phyloP scores from a whole-genome alignment of 164 flowering plant species.

The Piper longum region DNA sequence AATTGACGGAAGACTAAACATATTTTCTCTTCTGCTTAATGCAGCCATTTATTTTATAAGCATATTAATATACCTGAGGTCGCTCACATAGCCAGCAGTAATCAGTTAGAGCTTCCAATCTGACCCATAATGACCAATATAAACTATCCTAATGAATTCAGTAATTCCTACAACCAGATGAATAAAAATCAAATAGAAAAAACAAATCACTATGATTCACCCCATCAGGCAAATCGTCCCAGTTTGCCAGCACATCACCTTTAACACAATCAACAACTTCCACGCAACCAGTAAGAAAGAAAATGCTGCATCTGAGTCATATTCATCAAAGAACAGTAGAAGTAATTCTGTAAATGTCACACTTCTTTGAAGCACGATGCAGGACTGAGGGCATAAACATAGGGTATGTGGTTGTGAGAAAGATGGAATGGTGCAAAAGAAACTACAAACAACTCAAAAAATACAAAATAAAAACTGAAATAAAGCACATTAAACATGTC shows the following conservation, averaged over 20 bases:
- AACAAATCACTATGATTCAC: constrained; percentile 16
- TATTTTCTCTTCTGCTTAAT: background rate
- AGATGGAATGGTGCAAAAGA: no score
- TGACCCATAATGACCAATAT: constrained; percentile 30
- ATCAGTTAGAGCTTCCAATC: constrained; percentile 75
- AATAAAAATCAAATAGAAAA: background rate
- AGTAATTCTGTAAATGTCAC: no score
- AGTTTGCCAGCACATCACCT: constrained; percentile 55
- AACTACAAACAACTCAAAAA: no score
- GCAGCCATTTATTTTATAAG: background rate
- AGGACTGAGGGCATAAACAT: no score
- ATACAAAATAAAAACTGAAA: no score
- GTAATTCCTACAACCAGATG: background rate
- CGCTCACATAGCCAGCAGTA: constrained; percentile 88
- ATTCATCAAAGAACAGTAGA: no score
- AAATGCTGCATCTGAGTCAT: background rate
- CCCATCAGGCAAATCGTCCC: constrained; percentile 78
- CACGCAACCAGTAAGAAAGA: constrained; percentile 49
- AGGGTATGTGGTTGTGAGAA: no score
- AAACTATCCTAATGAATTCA: constrained; percentile 1
- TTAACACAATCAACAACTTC: constrained; percentile 78
- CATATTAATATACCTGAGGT: constrained; percentile 43
- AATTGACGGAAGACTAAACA: no score
- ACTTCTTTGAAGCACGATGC: no score
- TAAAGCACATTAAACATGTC: no score